Evolutionary conservation across 306 rosid species (phyloP).

Genomic region (Dalbergia cochinchinensis): DNA sequence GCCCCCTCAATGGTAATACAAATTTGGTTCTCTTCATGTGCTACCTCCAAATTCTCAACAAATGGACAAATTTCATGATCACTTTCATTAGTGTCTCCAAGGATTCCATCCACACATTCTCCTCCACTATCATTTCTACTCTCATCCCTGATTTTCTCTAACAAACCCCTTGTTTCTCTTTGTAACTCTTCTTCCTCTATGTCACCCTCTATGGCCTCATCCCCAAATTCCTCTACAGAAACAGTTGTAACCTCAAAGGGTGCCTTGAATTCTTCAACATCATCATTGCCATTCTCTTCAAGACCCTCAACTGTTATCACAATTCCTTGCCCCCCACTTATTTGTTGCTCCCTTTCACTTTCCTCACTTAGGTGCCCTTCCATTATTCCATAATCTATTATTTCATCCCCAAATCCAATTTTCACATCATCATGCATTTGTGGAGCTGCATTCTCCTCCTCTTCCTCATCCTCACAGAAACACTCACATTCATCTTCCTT

Average conservation of each 20-base stretch:
- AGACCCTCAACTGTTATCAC: conserved; percentile 42
- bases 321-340: conserved; percentile 18
- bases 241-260: conserved; percentile 42
- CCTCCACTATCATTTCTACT: conserved; percentile 43
- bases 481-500: conserved; percentile 18
- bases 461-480: conserved; percentile 37
- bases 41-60: conserved; percentile 27
- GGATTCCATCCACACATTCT: conserved; percentile 27
- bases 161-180: conserved; percentile 57
- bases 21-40: not conserved
- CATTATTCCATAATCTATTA: conserved; percentile 14
- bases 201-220: conserved; percentile 44
- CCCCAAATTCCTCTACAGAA: conserved; percentile 48
- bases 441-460: conserved; percentile 32
- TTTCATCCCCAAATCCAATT: not conserved
- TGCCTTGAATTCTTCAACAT: conserved; percentile 27
- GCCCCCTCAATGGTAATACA: conserved; percentile 2
- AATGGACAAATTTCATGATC: conserved; percentile 2
- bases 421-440: not conserved
- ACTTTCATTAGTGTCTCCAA: conserved; percentile 13
- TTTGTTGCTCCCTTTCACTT: conserved; percentile 27
- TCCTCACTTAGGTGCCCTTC: conserved; percentile 33
- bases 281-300: conserved; percentile 29
- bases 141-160: conserved; percentile 65
- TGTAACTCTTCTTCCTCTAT: conserved; percentile 50